Conservation (phyloP, 225 moss, liverwort and hornwort species). For the Straminergon stramineum region DNA sequence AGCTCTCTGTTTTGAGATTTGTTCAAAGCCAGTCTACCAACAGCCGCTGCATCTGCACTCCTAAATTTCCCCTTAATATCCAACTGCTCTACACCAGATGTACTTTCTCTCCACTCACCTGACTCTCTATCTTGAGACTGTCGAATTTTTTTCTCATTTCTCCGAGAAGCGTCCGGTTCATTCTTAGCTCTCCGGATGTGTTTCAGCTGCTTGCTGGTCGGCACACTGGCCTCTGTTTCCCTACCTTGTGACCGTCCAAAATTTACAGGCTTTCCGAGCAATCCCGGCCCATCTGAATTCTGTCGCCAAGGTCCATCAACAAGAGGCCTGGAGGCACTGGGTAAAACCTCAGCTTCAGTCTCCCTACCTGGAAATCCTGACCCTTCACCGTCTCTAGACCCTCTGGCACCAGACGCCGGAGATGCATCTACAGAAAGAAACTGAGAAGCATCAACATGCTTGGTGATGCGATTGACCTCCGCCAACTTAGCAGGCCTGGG, state of each 20-base stretch:
- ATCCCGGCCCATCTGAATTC: conserved; percentile 54
- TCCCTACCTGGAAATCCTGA: conserved; percentile 20
- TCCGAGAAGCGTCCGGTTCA: conserved; percentile 35
- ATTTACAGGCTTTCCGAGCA: conserved; percentile 64
- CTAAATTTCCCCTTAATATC: conserved; percentile 32
- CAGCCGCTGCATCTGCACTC: conserved; percentile 30
- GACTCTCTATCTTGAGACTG: conserved; percentile 59
- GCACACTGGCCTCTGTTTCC: conserved; percentile 34
- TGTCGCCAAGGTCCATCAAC: conserved; percentile 43
- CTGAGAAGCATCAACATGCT: conserved; percentile 8
- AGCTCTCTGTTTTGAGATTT: conserved; percentile 47
- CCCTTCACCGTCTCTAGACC: conserved; percentile 11
- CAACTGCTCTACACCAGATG: conserved; percentile 39
- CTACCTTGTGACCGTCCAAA: conserved; percentile 27
- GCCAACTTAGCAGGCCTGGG: conserved; percentile 31
- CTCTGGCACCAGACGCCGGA: conserved; percentile 12
- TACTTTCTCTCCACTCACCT: conserved; percentile 78
- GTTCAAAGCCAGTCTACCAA: conserved; percentile 18
- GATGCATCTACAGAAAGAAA: not conserved
- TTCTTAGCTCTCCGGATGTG: conserved; percentile 30
- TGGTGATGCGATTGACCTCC: conserved; percentile 18
- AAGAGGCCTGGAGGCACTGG: conserved; percentile 27
- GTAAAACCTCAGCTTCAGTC: conserved; percentile 25
- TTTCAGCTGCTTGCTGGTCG: conserved; percentile 38
- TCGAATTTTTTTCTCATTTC: conserved; percentile 34